These are phyloP conservation scores for Camelina sativa DNA, from an alignment of 345 rosid species.

Conservation along the genomic window DNA sequence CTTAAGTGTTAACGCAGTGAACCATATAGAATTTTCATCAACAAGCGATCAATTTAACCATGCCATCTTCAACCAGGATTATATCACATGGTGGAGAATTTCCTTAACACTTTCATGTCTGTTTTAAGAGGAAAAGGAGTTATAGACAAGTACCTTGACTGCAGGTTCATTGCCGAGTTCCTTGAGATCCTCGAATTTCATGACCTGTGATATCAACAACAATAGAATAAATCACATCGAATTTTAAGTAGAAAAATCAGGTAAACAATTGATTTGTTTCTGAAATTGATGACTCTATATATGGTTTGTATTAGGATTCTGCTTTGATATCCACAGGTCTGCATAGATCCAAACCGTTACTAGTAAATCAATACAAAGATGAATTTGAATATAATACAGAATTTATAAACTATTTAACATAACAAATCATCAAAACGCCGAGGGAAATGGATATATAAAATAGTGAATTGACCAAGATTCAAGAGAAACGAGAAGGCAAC, in stretches of 20 bases:
- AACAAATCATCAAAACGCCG: not conserved
- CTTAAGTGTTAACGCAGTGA: not conserved
- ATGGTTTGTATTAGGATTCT: slow-evolving; percentile 3
- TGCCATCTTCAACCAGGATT: not conserved
- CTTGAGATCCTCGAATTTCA: slow-evolving; percentile 96
- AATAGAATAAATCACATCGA: slow-evolving; percentile 3
- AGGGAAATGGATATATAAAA: slow-evolving; percentile 1
- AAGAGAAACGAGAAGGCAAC: slow-evolving; percentile 48
- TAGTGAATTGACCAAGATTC: slow-evolving; percentile 15
- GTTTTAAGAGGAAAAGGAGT: slow-evolving; percentile 1
- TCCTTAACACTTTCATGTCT: not conserved
- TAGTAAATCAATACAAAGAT: slow-evolving; percentile 10
- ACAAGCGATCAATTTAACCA: not conserved
- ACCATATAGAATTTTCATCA: not conserved
- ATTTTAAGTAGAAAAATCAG: slow-evolving; percentile 10
- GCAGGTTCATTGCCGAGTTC: slow-evolving; percentile 87
- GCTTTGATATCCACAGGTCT: slow-evolving; percentile 1
- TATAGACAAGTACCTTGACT: slow-evolving; percentile 66
- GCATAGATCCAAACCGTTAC: slow-evolving; percentile 4
- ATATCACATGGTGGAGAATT: not conserved
- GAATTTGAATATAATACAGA: not conserved
- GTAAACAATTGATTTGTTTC: not conserved
- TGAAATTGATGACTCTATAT: slow-evolving; percentile 3
- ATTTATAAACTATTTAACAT: not conserved
- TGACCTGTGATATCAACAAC: slow-evolving; percentile 60